Percentiles rank a stretch among this genome's conserved stretches.
These are phyloP conservation scores for Chlorella sp. DNA, from an alignment of 139 green algal genomes.

Conservation along the genomic window DNA sequence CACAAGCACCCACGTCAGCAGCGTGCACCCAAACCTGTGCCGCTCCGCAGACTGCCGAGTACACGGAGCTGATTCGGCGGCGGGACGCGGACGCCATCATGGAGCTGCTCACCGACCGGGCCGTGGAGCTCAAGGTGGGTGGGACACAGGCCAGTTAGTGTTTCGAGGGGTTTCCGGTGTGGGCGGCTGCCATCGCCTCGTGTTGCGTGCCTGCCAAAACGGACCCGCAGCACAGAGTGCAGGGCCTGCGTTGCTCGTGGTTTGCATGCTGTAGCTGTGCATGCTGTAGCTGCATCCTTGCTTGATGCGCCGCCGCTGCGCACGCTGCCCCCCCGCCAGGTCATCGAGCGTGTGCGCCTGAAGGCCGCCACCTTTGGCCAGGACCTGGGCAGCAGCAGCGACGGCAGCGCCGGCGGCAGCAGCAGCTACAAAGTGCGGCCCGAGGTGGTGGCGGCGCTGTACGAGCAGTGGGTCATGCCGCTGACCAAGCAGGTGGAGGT, in stretches of 20 bases:
- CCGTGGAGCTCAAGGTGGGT: conserved; percentile 79
- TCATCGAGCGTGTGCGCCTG: conserved; percentile 87
- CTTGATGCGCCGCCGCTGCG: too few relatives aligned
- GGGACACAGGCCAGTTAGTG: too few relatives aligned
- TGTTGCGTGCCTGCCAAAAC: too few relatives aligned
- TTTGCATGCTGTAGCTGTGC: too few relatives aligned
- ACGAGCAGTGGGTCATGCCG: conserved; percentile 95
- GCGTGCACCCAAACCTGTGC: too few relatives aligned
- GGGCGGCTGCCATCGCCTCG: too few relatives aligned
- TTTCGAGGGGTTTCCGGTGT: too few relatives aligned
- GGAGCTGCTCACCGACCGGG: conserved; percentile 87
- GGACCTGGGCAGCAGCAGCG: conserved; percentile 66
- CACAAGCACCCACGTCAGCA: too few relatives aligned
- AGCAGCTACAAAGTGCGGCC: conserved; percentile 50
- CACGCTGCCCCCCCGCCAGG: conserved; percentile 30
- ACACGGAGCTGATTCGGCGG: conserved; percentile 78
- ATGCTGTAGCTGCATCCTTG: not conserved
- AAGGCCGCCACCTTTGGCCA: conserved; percentile 95
- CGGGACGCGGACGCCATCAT: conserved; percentile 90
- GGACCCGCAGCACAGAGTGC: too few relatives aligned
- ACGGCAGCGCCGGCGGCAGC: not conserved
- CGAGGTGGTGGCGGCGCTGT: conserved; percentile 86
- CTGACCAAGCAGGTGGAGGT: conserved; percentile 98
- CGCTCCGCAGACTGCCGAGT: conserved; percentile 58
- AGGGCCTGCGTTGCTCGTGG: too few relatives aligned